Evolutionary conservation across 805 yeast species (phyloP).

Genomic region (Metschnikowia dekortorum): DNA sequence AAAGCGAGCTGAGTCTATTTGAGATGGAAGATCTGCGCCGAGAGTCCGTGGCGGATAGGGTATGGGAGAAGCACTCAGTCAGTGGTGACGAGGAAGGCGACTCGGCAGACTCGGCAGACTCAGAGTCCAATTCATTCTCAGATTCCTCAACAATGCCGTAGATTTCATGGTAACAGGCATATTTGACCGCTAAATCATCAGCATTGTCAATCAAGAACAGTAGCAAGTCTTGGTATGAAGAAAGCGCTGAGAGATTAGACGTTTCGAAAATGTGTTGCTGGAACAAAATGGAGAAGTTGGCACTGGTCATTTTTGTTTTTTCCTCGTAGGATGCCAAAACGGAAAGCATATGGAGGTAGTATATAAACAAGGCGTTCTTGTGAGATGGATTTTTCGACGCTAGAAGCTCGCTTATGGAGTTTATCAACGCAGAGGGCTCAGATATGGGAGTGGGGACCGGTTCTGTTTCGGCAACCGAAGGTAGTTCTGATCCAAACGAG

Average conservation of each 20-base stretch:
- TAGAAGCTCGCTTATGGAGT: slow-evolving; percentile 13
- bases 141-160: slow-evolving; percentile 11
- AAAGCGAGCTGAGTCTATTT: slow-evolving; percentile 15
- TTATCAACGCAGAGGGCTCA: slow-evolving; percentile 4
- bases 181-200: slow-evolving; percentile 9
- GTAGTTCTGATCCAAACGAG: slow-evolving; percentile 8
- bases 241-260: slow-evolving; percentile 11
- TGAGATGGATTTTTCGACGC: slow-evolving; percentile 11
- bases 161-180: slow-evolving; percentile 5
- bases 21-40: slow-evolving; percentile 17
- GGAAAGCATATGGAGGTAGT: slow-evolving; percentile 15
- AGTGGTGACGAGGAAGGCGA: slow-evolving; percentile 13
- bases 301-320: slow-evolving; percentile 25
- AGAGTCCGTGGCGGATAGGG: slow-evolving; percentile 7
- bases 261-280: slow-evolving; percentile 28
- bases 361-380: slow-evolving; percentile 19
- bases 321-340: slow-evolving; percentile 15
- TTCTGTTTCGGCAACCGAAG: slow-evolving; percentile 6
- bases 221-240: slow-evolving; percentile 10
- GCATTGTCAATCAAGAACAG: slow-evolving; percentile 18
- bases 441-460: slow-evolving; percentile 5
- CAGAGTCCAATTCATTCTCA: slow-evolving; percentile 2
- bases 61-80: slow-evolving; percentile 12
- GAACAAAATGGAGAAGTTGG: slow-evolving; percentile 28
- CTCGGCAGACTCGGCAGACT: slow-evolving; percentile 9